These are phyloP conservation scores for Nemania sp. DNA, from an alignment of 2,329 filamentous ascomycete genomes.

Conservation along the genomic window DNA sequence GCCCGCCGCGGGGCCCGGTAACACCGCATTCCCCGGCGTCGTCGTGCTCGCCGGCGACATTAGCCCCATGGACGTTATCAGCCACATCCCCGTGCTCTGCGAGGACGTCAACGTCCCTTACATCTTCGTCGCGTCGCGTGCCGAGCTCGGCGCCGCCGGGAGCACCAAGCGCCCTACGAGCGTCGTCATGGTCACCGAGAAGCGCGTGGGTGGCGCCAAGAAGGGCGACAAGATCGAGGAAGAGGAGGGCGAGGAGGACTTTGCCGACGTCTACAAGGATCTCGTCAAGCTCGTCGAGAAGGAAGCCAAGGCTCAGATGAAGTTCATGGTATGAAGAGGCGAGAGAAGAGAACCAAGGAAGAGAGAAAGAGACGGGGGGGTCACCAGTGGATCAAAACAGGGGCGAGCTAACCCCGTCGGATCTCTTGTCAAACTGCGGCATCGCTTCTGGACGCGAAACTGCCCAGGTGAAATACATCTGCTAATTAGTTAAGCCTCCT, in stretches of 20 bases:
- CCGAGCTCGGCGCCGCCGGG: slow-evolving; percentile 89
- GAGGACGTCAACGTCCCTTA: slow-evolving; percentile 98
- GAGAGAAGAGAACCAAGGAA: neutral
- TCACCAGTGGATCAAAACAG: neutral
- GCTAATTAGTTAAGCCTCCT: neutral
- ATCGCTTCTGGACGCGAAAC: neutral
- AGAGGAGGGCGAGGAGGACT: slow-evolving; percentile 47
- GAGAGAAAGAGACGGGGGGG: neutral
- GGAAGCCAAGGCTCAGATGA: slow-evolving; percentile 53
- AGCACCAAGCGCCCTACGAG: slow-evolving; percentile 95
- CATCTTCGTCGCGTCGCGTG: slow-evolving; percentile 89
- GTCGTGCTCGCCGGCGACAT: slow-evolving; percentile 96
- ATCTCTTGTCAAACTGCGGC: neutral
- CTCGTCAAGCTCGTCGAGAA: slow-evolving; percentile 69
- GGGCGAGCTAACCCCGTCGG: neutral
- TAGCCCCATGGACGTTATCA: slow-evolving; percentile 98
- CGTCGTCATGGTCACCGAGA: slow-evolving; percentile 84
- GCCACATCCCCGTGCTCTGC: slow-evolving; percentile 94
- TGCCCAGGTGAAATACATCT: neutral
- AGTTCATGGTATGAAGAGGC: slow-evolving; percentile 51
- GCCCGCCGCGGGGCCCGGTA: slow-evolving; percentile 66
- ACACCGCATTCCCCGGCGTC: slow-evolving; percentile 68
- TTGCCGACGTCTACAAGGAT: slow-evolving; percentile 65
- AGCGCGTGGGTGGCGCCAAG: slow-evolving; percentile 43
- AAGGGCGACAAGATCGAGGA: slow-evolving; percentile 50